Evolutionary conservation across 805 yeast genomes (phyloP).

Genomic region (Barnettozyma vustinii): DNA sequence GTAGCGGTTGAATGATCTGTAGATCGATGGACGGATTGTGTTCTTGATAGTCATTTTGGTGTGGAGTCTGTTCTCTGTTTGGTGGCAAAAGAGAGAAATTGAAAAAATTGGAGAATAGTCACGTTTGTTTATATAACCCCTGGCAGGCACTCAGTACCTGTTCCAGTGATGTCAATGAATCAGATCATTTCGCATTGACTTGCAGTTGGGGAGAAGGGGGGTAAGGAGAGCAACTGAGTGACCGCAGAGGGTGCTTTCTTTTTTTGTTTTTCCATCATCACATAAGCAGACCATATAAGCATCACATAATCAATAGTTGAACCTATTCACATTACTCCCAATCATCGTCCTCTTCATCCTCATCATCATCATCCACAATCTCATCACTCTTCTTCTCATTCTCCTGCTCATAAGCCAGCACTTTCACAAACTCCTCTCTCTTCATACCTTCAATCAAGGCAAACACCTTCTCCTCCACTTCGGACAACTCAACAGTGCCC

Average conservation of each 20-base stretch:
- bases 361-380: slow-evolving; percentile 10
- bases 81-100: neutral
- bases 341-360: slow-evolving; percentile 12
- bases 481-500: neutral
- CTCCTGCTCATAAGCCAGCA: neutral
- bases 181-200: neutral
- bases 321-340: slow-evolving; percentile 4
- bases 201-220: neutral
- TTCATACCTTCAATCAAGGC: slow-evolving; percentile 36
- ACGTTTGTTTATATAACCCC: neutral
- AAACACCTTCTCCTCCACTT: slow-evolving; percentile 22
- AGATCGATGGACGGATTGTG: neutral
- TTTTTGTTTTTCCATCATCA: neutral
- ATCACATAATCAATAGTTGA: neutral
- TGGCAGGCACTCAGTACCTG: neutral
- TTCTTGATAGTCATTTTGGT: neutral
- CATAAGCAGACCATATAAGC: neutral
- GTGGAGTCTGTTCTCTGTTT: neutral
- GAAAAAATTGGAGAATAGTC: neutral
- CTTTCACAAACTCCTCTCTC: neutral
- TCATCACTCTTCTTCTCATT: slow-evolving; percentile 48
- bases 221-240: neutral
- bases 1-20: slow-evolving; percentile 1
- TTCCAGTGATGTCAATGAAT: neutral
- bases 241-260: neutral